phyloP scores from a whole-genome alignment of 1,284 basidiomycete genomes.

The Papiliotrema flavescens region DNA sequence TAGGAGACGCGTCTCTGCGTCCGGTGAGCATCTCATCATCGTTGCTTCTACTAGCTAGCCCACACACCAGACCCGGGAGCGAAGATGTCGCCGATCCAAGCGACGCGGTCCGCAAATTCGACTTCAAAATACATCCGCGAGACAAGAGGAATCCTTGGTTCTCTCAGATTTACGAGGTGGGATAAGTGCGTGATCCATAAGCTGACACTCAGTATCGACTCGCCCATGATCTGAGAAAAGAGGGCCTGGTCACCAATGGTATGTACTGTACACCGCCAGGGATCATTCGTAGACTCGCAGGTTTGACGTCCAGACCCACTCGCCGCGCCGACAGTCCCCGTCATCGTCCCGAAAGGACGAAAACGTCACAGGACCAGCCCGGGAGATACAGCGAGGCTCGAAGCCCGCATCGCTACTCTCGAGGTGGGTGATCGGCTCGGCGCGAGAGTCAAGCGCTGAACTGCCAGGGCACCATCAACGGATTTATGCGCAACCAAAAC shows the following conservation, averaged over 20 bases:
- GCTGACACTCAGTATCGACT: slow-evolving; percentile 1
- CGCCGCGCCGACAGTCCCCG: not conserved
- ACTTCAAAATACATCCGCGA: not conserved
- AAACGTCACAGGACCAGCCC: not conserved
- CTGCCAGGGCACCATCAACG: too few species aligned
- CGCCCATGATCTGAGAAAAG: not conserved
- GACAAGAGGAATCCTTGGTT: not conserved
- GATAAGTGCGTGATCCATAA: not conserved
- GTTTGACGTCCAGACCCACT: not conserved
- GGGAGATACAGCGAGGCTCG: not conserved
- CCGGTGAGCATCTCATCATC: not conserved
- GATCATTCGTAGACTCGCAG: too few species aligned
- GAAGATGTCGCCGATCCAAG: not conserved
- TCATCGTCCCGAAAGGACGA: not conserved
- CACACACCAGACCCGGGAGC: not conserved
- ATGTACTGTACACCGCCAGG: not conserved
- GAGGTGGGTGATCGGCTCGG: not conserved
- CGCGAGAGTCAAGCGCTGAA: too few species aligned
- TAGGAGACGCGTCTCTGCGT: not conserved
- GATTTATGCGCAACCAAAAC: too few species aligned
- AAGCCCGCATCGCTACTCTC: not conserved
- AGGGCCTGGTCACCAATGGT: not conserved
- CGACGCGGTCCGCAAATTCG: not conserved
- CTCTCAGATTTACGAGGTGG: not conserved
- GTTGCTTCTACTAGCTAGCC: not conserved